A percentile compares a stretch with the other conserved stretches of the same genome.
These are phyloP conservation scores for Fusarium sp. DNA, from an alignment of 2,329 filamentous ascomycete species.

Conservation along the genomic window DNA sequence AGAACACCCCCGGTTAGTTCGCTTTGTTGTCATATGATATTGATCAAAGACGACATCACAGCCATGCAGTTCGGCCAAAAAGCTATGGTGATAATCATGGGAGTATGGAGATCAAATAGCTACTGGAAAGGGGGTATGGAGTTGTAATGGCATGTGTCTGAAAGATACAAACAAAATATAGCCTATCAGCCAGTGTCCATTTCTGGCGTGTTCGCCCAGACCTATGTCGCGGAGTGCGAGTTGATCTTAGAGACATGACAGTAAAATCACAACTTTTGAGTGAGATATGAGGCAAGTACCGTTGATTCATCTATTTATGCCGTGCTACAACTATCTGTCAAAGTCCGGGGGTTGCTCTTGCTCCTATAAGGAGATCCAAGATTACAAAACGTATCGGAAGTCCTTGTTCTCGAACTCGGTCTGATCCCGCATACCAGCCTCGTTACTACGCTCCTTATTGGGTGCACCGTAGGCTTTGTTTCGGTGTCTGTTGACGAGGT, in stretches of 20 bases:
- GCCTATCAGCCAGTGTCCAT: not conserved
- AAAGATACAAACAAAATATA: not conserved
- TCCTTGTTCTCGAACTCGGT: slow-evolving; percentile 19
- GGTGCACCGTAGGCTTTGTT: slow-evolving; percentile 5
- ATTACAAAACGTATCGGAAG: slow-evolving; percentile 9
- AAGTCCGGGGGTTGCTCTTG: not conserved
- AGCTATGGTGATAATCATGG: not conserved
- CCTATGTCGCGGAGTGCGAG: not conserved
- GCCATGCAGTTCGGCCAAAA: too few relatives aligned
- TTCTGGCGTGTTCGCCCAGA: not conserved
- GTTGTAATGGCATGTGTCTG: not conserved
- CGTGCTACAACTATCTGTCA: not conserved
- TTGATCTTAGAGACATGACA: not conserved
- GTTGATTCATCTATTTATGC: not conserved
- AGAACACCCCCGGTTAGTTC: not conserved
- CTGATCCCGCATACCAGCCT: slow-evolving; percentile 17
- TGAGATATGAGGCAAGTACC: not conserved
- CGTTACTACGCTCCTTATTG: slow-evolving; percentile 15
- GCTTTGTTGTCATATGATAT: not conserved
- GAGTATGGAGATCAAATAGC: not conserved
- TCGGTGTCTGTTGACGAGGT: slow-evolving; percentile 3
- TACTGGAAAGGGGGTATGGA: not conserved
- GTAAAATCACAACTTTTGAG: not conserved
- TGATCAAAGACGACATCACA: not conserved
- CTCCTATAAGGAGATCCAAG: not conserved